Conservation (phyloP, 2,329 filamentous ascomycete species). For the Trichoderma simmonsii region DNA sequence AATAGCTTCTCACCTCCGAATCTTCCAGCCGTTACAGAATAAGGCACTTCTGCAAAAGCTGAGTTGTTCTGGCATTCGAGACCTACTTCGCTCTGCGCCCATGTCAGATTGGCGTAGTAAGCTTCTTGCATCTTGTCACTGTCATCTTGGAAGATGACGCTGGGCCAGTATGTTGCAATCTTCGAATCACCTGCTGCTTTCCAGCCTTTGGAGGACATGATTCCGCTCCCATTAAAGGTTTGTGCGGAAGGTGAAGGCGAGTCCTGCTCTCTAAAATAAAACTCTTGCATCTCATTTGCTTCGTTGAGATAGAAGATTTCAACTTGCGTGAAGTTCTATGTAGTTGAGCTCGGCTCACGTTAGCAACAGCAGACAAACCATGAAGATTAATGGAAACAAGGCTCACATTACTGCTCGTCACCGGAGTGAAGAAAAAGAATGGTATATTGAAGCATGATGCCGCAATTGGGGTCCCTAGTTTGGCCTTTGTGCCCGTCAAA, state of each 20-base stretch:
- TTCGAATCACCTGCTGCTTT: neutral
- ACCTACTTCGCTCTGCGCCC: neutral
- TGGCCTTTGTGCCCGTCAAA: neutral
- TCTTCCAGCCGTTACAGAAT: neutral
- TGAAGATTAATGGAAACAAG: accelerated
- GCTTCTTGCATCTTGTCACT: neutral
- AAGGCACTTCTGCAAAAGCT: neutral
- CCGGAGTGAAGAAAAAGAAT: neutral
- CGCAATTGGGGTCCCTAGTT: neutral
- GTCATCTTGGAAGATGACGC: neutral
- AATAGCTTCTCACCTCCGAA: neutral
- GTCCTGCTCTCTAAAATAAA: neutral
- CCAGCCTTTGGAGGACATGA: neutral
- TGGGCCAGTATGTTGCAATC: neutral
- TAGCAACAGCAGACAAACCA: neutral
- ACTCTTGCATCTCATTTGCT: neutral
- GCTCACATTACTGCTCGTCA: neutral
- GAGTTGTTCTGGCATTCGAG: neutral
- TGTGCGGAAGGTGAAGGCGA: neutral
- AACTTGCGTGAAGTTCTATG: neutral
- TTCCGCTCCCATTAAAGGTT: neutral
- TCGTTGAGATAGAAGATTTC: neutral
- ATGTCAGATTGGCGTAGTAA: neutral
- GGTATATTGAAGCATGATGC: neutral
- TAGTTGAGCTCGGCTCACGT: neutral